Conservation (phyloP, 2,329 filamentous ascomycete species). For the Paecilomyces fulvus region DNA sequence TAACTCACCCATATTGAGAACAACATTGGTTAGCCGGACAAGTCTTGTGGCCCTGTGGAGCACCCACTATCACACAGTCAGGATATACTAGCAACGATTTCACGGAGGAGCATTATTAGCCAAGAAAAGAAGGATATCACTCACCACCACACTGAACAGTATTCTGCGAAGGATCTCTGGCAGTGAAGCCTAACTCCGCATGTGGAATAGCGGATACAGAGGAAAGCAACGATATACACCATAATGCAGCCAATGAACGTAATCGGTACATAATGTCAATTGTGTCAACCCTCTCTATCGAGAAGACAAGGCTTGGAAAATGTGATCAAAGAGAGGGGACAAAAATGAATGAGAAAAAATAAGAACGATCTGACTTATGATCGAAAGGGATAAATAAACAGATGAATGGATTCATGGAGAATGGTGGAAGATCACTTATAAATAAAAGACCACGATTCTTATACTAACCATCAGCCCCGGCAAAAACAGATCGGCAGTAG, state of each 20-base stretch:
- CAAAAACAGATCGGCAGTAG: neutral
- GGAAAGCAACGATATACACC: neutral
- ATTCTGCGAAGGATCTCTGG: neutral
- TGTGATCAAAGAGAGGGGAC: neutral
- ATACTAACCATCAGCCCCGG: neutral
- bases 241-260: neutral
- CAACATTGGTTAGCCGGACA: slow-evolving; percentile 9
- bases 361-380: neutral
- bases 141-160: neutral
- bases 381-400: neutral
- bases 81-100: neutral
- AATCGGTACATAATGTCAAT: neutral
- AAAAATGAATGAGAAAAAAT: neutral
- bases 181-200: neutral
- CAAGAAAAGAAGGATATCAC: neutral
- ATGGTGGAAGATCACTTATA: neutral
- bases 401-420: neutral
- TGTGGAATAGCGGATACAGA: neutral
- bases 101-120: neutral
- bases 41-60: slow-evolving; percentile 3
- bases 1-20: slow-evolving; percentile 6
- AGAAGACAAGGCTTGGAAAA: neutral
- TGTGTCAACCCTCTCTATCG: neutral
- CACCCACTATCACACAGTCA: neutral
- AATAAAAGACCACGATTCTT: neutral